A percentile compares a stretch with the other conserved stretches of the same genome.
These are phyloP conservation scores for Petunia hybrid DNA, from an alignment of 305 asterid genomes.

Conservation along the genomic window DNA sequence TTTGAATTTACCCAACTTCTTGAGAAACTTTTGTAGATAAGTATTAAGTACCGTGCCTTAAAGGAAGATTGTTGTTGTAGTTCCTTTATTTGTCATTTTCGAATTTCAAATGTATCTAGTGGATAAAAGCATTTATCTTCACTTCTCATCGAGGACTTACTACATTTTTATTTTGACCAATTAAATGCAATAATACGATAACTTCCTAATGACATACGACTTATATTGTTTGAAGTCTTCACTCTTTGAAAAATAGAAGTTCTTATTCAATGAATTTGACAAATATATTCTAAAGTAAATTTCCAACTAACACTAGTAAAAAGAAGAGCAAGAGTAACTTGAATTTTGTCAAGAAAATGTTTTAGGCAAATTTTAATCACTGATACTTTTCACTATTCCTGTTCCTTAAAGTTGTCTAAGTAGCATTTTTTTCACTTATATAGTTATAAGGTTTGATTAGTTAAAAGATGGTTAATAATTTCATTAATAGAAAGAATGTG, in stretches of 20 bases:
- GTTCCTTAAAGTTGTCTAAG: too few relatives aligned
- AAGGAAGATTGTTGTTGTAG: slow-evolving; percentile 1
- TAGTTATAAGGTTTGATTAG: too few relatives aligned
- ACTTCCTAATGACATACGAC: background rate
- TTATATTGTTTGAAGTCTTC: background rate
- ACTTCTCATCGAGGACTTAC: background rate
- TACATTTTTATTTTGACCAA: background rate
- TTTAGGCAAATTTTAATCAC: too few relatives aligned
- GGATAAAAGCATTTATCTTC: background rate
- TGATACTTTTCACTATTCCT: too few relatives aligned
- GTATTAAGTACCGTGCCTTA: background rate
- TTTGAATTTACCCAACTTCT: background rate
- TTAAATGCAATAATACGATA: background rate
- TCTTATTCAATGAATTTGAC: background rate
- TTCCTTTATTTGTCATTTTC: slow-evolving; percentile 7
- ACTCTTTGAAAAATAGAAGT: background rate
- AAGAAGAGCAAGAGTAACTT: background rate
- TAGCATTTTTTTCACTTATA: too few relatives aligned
- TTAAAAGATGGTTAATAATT: too few relatives aligned
- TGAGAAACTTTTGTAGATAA: background rate
- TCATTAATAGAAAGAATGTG: too few relatives aligned
- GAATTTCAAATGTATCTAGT: slow-evolving; percentile 2
- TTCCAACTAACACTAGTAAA: background rate
- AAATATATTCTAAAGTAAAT: background rate
- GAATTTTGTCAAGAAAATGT: too few relatives aligned